A percentile compares a stretch with the other conserved stretches of the same genome.
Conservation (phyloP, 2,329 filamentous ascomycete genomes). For the Graphilbum ipis-grandicollis region DNA sequence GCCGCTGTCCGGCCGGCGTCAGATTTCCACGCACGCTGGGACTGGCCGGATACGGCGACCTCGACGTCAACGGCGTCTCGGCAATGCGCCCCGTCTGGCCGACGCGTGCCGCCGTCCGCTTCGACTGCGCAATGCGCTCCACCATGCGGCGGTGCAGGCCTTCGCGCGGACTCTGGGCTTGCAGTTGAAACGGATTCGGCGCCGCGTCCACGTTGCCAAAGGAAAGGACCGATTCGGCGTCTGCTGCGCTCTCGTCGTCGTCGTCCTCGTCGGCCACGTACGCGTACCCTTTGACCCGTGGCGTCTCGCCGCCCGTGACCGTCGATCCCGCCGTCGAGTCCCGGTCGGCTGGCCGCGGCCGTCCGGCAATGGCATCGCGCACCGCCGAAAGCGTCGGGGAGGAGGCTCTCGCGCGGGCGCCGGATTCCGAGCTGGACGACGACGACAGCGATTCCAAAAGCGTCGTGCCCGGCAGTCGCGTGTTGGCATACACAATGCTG, state of each 20-base stretch:
- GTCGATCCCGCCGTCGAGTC: conserved; percentile 25
- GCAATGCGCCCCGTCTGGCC: conserved; percentile 43
- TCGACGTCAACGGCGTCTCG: conserved; percentile 25
- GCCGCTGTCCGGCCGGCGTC: conserved; percentile 57
- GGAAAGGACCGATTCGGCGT: conserved; percentile 26
- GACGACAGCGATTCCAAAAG: conserved; percentile 11
- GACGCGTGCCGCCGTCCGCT: conserved; percentile 41
- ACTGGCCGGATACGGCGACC: conserved; percentile 55
- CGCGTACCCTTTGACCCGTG: conserved; percentile 79
- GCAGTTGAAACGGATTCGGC: conserved; percentile 66
- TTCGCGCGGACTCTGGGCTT: conserved; percentile 59
- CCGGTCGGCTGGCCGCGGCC: conserved; percentile 41
- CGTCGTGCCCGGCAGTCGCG: conserved; percentile 45
- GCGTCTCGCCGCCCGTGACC: conserved; percentile 48
- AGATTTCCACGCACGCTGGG: conserved; percentile 38
- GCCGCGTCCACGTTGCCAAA: conserved; percentile 43
- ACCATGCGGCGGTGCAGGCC: conserved; percentile 75
- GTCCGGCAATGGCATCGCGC: conserved; percentile 66
- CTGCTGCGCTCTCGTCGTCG: conserved; percentile 18
- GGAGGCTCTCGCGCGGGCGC: conserved; percentile 27
- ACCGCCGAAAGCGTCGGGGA: conserved; percentile 77
- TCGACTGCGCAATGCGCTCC: conserved; percentile 58
- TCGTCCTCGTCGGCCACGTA: conserved; percentile 75
- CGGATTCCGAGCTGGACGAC: background rate
- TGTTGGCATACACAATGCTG: conserved; percentile 72